Percentiles rank a stretch among this genome's conserved stretches.
phyloP scores from a whole-genome alignment of 768 basidiomycete genomes.

The Daedaleopsis sinensis region DNA sequence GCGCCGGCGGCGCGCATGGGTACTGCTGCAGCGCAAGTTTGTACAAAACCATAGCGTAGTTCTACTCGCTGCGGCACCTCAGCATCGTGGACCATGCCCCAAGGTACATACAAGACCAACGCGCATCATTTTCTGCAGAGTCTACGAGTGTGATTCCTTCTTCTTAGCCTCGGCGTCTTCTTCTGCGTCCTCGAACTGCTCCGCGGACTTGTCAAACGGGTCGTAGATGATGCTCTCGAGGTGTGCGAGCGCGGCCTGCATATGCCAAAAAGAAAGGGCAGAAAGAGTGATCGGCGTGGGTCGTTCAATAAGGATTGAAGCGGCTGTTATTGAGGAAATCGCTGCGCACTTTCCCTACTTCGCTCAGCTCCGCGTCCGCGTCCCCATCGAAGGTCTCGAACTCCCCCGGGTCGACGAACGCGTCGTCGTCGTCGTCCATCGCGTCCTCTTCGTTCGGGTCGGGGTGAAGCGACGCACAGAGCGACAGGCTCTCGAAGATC shows the following conservation, averaged over 20 bases:
- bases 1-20: too few relatives aligned
- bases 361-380: conserved; percentile 74
- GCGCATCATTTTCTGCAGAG: too few relatives aligned
- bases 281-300: conserved; percentile 17
- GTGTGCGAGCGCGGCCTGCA: conserved; percentile 79
- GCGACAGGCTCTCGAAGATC: conserved; percentile 86
- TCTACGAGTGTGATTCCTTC: neutral
- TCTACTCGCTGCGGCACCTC: too few relatives aligned
- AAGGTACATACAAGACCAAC: too few relatives aligned
- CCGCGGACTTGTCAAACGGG: conserved; percentile 35
- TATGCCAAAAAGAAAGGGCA: conserved; percentile 9
- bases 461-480: conserved; percentile 85
- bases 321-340: conserved; percentile 79
- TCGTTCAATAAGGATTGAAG: conserved; percentile 83
- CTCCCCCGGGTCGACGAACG: conserved; percentile 53
- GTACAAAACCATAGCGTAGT: too few relatives aligned
- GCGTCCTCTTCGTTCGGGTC: conserved; percentile 62
- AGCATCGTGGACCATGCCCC: too few relatives aligned
- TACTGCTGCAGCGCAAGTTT: too few relatives aligned
- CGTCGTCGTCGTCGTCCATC: conserved; percentile 46
- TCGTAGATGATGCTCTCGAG: conserved; percentile 82
- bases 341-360: conserved; percentile 93
- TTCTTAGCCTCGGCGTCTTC: conserved; percentile 3
- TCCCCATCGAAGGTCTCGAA: conserved; percentile 61
- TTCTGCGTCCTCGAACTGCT: conserved; percentile 19